Conservation (phyloP, 129 eudicot species). For the Saposhnikovia divaricata region DNA sequence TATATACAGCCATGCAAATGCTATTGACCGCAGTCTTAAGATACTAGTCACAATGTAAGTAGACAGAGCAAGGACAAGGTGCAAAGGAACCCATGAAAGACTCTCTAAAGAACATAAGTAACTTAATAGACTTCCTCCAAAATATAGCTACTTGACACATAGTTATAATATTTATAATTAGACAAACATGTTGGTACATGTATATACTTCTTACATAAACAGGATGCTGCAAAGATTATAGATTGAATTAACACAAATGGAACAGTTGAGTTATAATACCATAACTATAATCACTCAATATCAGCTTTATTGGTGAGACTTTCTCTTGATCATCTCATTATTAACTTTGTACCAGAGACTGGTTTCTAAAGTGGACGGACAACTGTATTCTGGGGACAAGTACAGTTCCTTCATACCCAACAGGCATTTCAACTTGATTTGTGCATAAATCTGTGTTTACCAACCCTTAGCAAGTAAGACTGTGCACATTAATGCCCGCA, state of each 20-base stretch:
- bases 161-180: background rate
- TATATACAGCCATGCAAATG: background rate
- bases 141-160: no score
- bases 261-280: background rate
- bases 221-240: background rate
- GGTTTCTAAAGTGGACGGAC: background rate
- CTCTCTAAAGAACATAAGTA: no score
- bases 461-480: conserved; percentile 7
- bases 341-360: background rate
- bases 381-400: no score
- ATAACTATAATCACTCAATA: background rate
- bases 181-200: background rate
- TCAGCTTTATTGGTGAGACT: background rate
- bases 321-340: background rate
- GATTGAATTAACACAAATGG: background rate
- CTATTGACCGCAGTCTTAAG: background rate
- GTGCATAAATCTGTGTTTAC: background rate
- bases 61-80: background rate
- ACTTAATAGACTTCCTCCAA: background rate
- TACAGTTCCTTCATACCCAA: background rate
- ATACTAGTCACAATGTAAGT: background rate
- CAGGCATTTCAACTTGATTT: background rate
- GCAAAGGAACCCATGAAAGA: background rate
- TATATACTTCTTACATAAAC: background rate
- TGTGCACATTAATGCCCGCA: background rate